Evolutionary conservation across 2,329 filamentous ascomycete genomes (phyloP).

Genomic region (Aureobasidium uvarum): DNA sequence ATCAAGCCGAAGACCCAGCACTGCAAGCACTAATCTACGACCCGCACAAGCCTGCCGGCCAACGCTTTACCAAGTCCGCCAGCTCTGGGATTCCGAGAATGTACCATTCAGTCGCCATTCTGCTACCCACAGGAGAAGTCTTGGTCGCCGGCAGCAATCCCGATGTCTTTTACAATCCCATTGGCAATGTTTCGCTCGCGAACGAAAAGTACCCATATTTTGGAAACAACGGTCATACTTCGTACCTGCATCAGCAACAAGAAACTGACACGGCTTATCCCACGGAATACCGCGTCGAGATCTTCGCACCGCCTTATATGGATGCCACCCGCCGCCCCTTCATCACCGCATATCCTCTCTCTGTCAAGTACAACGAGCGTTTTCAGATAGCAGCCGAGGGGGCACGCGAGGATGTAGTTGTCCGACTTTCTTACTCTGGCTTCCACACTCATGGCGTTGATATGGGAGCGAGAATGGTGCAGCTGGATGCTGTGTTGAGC

Average conservation of each 20-base stretch:
- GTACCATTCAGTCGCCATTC: slow-evolving; percentile 60
- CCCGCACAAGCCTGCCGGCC: slow-evolving; percentile 49
- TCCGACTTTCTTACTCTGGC: slow-evolving; percentile 57
- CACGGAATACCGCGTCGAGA: slow-evolving; percentile 62
- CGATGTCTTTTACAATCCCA: slow-evolving; percentile 56
- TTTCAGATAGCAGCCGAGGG: slow-evolving; percentile 44
- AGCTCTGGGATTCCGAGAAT: slow-evolving; percentile 48
- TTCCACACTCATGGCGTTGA: slow-evolving; percentile 61
- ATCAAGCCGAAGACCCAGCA: slow-evolving; percentile 56
- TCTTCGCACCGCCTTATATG: slow-evolving; percentile 60
- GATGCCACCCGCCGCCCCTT: slow-evolving; percentile 50
- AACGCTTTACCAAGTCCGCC: slow-evolving; percentile 51
- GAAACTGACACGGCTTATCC: slow-evolving; percentile 40
- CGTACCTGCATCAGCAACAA: slow-evolving; percentile 27
- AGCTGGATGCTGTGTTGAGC: slow-evolving; percentile 46
- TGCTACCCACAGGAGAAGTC: slow-evolving; percentile 60
- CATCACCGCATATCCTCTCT: slow-evolving; percentile 48
- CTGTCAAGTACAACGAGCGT: slow-evolving; percentile 46
- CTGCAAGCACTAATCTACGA: slow-evolving; percentile 59
- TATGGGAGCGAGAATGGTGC: slow-evolving; percentile 60
- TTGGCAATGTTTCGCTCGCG: slow-evolving; percentile 28
- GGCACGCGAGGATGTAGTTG: slow-evolving; percentile 36
- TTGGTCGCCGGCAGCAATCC: slow-evolving; percentile 62
- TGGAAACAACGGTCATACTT: slow-evolving; percentile 37
- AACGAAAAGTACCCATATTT: slow-evolving; percentile 43